Evolutionary conservation across 208 protist species (phyloP).

Genomic region (Leishmania aethiopica): DNA sequence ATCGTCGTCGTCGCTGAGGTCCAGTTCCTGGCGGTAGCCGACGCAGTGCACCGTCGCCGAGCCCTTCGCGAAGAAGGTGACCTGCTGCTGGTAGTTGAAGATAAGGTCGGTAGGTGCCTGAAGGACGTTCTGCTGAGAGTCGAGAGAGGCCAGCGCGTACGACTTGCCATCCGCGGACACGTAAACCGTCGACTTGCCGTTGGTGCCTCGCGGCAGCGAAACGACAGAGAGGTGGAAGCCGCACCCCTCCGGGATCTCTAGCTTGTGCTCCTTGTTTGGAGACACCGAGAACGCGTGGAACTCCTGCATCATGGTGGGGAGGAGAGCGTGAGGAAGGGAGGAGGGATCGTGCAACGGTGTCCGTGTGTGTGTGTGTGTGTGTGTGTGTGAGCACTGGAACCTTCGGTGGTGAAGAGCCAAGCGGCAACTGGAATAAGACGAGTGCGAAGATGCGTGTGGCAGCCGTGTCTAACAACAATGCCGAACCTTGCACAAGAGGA

Average conservation of each 20-base stretch:
- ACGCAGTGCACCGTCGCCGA: conserved; percentile 70
- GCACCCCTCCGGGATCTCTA: conserved; percentile 48
- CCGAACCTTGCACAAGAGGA: not conserved
- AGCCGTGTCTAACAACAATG: too few relatives aligned
- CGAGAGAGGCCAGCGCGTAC: conserved; percentile 75
- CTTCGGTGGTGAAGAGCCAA: not conserved
- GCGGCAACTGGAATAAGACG: not conserved
- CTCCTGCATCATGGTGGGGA: conserved; percentile 52
- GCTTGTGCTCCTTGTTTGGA: conserved; percentile 67
- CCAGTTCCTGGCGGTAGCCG: conserved; percentile 78
- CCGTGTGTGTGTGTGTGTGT: not conserved
- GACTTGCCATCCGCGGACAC: conserved; percentile 81
- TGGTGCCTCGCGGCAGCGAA: conserved; percentile 59
- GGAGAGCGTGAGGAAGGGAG: not conserved
- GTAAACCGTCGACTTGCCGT: conserved; percentile 79
- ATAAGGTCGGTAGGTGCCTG: conserved; percentile 80
- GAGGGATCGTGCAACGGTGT: not conserved
- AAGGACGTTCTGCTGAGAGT: conserved; percentile 56
- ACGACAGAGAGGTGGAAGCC: conserved; percentile 83
- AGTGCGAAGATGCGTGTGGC: not conserved
- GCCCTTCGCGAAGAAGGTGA: conserved; percentile 83
- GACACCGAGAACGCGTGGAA: conserved; percentile 83
- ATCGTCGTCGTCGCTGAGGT: conserved; percentile 50
- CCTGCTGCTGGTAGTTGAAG: conserved; percentile 78
- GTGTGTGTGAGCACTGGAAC: not conserved